A percentile compares a stretch with the other conserved stretches of the same genome.
Evolutionary conservation across 2,329 filamentous ascomycete genomes (phyloP).

Genomic region (Aspergillus quadricinctus): DNA sequence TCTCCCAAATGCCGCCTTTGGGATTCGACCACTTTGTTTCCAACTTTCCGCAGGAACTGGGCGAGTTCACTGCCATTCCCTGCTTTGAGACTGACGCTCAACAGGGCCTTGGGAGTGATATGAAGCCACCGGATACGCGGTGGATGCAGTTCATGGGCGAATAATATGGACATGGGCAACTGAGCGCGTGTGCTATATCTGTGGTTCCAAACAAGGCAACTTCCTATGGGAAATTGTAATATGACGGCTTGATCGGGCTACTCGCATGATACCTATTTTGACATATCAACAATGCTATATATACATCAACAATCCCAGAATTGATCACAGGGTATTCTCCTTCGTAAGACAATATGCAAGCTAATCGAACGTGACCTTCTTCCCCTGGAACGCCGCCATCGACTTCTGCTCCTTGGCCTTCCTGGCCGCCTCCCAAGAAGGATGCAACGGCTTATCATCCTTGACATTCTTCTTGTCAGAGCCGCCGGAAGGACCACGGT

Average conservation of each 20-base stretch:
- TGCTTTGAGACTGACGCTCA: conserved; percentile 35
- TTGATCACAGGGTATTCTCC: not conserved
- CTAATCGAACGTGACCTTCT: conserved; percentile 61
- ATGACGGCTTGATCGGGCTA: not conserved
- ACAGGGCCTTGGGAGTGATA: conserved; percentile 16
- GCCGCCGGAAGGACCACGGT: conserved; percentile 16
- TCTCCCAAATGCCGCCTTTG: conserved; percentile 31
- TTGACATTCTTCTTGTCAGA: conserved; percentile 16
- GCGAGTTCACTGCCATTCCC: conserved; percentile 38
- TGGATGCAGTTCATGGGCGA: conserved; percentile 36
- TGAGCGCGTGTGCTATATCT: not conserved
- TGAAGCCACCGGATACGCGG: conserved; percentile 26
- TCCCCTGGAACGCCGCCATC: conserved; percentile 52
- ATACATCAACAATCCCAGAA: not conserved
- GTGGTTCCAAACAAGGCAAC: not conserved
- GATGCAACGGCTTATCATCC: conserved; percentile 55
- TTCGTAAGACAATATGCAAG: not conserved
- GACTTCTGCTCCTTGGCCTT: conserved; percentile 51
- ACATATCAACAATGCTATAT: conserved; percentile 2
- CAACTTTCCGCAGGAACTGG: conserved; percentile 38
- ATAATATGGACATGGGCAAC: conserved; percentile 3
- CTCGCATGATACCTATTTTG: conserved; percentile 15
- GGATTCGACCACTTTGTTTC: conserved; percentile 39
- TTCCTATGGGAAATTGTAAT: not conserved
- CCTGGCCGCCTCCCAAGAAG: conserved; percentile 62